Conservation (phyloP, 441 rosid genomes). For the Gossypium gossypioides region DNA sequence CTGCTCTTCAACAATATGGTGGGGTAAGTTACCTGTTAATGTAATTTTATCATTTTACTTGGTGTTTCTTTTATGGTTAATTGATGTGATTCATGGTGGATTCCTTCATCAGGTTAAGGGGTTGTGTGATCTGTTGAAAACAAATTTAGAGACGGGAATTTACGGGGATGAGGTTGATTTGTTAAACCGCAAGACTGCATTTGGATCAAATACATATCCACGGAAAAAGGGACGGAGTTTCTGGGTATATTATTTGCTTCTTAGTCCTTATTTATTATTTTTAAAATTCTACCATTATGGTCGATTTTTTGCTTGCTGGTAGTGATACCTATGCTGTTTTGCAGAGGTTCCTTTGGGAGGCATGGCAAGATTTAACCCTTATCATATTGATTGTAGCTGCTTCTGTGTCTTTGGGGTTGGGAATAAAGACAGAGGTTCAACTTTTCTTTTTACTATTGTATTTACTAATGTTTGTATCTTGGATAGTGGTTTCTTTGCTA, state of each 20-base stretch:
- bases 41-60: slow-evolving; percentile 9
- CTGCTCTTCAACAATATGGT: slow-evolving; percentile 53
- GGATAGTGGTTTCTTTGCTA: background rate
- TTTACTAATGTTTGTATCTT: background rate
- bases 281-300: background rate
- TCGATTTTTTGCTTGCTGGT: slow-evolving; percentile 2
- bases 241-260: slow-evolving; percentile 38
- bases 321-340: slow-evolving; percentile 15
- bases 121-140: slow-evolving; percentile 51
- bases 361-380: slow-evolving; percentile 97
- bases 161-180: slow-evolving; percentile 60
- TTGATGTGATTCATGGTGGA: slow-evolving; percentile 5
- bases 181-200: slow-evolving; percentile 54
- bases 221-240: slow-evolving; percentile 77
- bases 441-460: slow-evolving; percentile 2
- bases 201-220: slow-evolving; percentile 91
- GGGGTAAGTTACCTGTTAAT: slow-evolving; percentile 49
- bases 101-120: slow-evolving; percentile 57
- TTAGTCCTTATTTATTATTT: background rate
- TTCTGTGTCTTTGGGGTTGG: slow-evolving; percentile 66
- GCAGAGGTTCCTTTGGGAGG: slow-evolving; percentile 98
- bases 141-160: slow-evolving; percentile 61
- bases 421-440: slow-evolving; percentile 88
- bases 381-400: slow-evolving; percentile 92
- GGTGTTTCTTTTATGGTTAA: background rate